phyloP scores from a whole-genome alignment of 2,329 filamentous ascomycete species.

The Botrytis elliptica region DNA sequence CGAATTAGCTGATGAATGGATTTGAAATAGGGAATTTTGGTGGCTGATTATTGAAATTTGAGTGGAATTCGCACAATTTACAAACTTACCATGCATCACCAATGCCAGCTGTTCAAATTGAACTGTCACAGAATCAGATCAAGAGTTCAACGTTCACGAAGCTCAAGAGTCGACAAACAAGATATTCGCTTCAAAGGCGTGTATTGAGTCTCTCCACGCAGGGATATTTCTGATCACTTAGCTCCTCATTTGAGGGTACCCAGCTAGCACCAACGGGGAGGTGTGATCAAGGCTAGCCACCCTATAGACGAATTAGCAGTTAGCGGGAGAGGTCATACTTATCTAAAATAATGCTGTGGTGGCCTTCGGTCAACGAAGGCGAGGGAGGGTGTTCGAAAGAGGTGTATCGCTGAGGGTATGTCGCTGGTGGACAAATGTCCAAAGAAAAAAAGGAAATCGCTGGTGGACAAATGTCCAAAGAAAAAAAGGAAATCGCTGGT shows the following conservation, averaged over 20 bases:
- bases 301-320: slow-evolving; percentile 5
- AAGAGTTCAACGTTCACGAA: background rate
- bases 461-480: background rate
- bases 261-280: slow-evolving; percentile 4
- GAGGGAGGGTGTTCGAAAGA: background rate
- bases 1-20: background rate
- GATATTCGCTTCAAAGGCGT: background rate
- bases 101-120: background rate
- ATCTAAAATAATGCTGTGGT: background rate
- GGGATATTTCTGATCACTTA: background rate
- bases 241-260: slow-evolving; percentile 4
- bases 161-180: background rate
- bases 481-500: background rate
- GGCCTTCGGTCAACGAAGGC: background rate
- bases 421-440: background rate
- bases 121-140: background rate
- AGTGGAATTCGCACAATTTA: background rate
- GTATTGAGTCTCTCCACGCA: background rate
- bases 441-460: background rate
- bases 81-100: accelerated
- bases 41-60: background rate
- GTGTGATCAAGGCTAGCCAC: slow-evolving; percentile 7
- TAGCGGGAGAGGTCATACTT: background rate
- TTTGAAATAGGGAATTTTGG: background rate
- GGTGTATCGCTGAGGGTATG: background rate